Evolutionary conservation across 371 early-diverging fungal genomes (phyloP), one percentile per base, ranked within the genome.

Genomic region (Rhizopus sp.): DNA sequence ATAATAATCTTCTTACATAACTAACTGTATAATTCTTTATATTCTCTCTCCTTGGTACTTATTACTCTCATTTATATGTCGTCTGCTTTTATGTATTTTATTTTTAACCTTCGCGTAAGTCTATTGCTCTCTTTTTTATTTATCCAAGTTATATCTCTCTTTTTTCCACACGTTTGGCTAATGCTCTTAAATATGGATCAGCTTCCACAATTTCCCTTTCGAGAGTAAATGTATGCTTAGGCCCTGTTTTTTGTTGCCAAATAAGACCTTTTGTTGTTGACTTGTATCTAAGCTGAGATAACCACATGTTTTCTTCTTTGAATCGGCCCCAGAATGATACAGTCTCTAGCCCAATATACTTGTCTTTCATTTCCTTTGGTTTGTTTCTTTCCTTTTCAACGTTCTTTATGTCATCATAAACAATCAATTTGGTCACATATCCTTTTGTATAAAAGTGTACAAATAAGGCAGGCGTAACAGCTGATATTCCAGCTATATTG

Each of bases 131-230:
- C n/a, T n/a, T n/a, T n/a, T n/a, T 23, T 23, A 23, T 23, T 7
- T 42, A n/a, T 42, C 12, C 34, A 23, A 30, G 8, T 50, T 41
- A 60, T 47, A 48, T 44, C 34, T 58, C 53, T 58, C 38, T 51
- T 30, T 50, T 60, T 58, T 70, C 48, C 33, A 60, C 51, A n/a
- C 59, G 48, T 13, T 58, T 48, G 8, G 59, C 60, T 46, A 77
- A 52, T 5, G 70, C 72, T 12, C 64, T 68, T 31, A 78, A 54
- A 33, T 63, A 78, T 35, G 78, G 73, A 51, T 78, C 78, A 17
- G 75, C 68, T n/a, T 75, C 71, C 40, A 75, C 54, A 23, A 78
- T 64, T 10, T 54, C 68, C 45, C 70, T 61, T 59, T 78, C 77
- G 12, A 75, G 42, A 7, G 64, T 62, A 59, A 63, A 72, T 15